These are phyloP conservation scores for Iris pallida DNA, from an alignment of 116 monocot species.

Conservation along the genomic window DNA sequence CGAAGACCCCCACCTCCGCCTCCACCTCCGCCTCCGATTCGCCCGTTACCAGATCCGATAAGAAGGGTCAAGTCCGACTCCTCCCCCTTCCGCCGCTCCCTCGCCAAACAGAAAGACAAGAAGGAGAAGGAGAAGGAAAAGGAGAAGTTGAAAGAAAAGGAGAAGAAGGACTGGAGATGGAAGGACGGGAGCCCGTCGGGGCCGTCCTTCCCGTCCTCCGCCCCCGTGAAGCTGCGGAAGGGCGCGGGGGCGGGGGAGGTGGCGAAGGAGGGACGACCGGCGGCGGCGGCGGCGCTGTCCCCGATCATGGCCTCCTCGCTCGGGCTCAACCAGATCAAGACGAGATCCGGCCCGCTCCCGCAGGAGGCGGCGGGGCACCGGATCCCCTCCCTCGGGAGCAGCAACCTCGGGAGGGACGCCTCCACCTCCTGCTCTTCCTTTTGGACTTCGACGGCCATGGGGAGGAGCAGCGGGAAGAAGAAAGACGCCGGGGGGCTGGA, in stretches of 20 bases:
- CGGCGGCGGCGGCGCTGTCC: slow-evolving; percentile 30
- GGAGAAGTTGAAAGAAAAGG: slow-evolving; percentile 15
- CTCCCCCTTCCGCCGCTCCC: slow-evolving; percentile 12
- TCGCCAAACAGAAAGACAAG: slow-evolving; percentile 8
- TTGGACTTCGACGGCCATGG: slow-evolving; percentile 7
- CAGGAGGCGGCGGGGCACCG: slow-evolving; percentile 59
- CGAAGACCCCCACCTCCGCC: not conserved
- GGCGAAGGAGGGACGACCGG: slow-evolving; percentile 5
- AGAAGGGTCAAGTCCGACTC: slow-evolving; percentile 54
- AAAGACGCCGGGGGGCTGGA: slow-evolving; percentile 38
- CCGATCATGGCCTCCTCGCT: slow-evolving; percentile 90
- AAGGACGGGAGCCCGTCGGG: slow-evolving; percentile 20
- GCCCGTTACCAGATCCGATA: slow-evolving; percentile 67
- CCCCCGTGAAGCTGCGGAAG: slow-evolving; percentile 31
- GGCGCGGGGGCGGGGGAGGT: slow-evolving; percentile 4
- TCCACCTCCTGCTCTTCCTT: slow-evolving; percentile 16
- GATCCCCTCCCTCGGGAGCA: slow-evolving; percentile 51
- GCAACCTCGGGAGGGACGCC: slow-evolving; percentile 46
- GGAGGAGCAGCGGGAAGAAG: slow-evolving; percentile 47
- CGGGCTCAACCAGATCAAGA: slow-evolving; percentile 93
- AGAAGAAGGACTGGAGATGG: slow-evolving; percentile 16
- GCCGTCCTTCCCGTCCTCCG: not conserved
- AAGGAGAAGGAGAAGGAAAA: slow-evolving; percentile 20
- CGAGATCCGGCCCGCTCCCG: slow-evolving; percentile 95
- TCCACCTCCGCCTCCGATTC: slow-evolving; percentile 26